phyloP scores from a whole-genome alignment of 2,329 filamentous ascomycete species.

The Nothophaeocryptopus gaeumannii region DNA sequence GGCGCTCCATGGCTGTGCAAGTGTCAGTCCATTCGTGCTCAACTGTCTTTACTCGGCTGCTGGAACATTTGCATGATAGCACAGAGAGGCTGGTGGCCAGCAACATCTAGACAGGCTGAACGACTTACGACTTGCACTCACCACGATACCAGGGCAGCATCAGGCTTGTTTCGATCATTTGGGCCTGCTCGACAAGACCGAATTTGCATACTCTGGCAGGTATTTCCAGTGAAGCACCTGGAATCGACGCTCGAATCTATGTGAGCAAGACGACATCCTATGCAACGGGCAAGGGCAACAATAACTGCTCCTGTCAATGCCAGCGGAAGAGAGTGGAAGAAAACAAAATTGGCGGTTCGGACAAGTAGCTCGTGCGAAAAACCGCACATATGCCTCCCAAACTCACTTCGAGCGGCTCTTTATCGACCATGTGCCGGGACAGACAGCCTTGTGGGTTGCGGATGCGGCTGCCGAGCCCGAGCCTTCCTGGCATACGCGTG shows the following conservation, averaged over 20 bases:
- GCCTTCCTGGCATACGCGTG: too few species aligned
- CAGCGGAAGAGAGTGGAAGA: too few species aligned
- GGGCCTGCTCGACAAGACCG: conserved; percentile 8
- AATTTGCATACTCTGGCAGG: conserved; percentile 4
- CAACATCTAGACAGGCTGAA: conserved; percentile 11
- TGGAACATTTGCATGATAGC: conserved; percentile 21
- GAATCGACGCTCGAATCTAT: not conserved
- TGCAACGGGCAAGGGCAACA: too few species aligned
- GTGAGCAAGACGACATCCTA: too few species aligned
- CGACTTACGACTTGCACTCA: conserved; percentile 4
- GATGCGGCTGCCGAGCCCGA: too few species aligned
- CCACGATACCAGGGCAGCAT: conserved; percentile 1
- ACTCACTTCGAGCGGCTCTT: too few species aligned
- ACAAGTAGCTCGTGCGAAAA: too few species aligned
- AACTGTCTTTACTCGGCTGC: conserved; percentile 17
- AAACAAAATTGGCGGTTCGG: too few species aligned
- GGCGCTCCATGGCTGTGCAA: conserved; percentile 1
- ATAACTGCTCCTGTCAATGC: too few species aligned
- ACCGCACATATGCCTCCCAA: too few species aligned
- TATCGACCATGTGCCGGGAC: too few species aligned
- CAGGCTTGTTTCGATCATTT: conserved; percentile 8
- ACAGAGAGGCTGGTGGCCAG: conserved; percentile 17
- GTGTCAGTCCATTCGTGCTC: conserved; percentile 15
- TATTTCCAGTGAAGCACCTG: conserved; percentile 6
- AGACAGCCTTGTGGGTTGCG: too few species aligned